phyloP scores from a whole-genome alignment of 371 early-diverging fungal species.

The Mucor plumbeus region DNA sequence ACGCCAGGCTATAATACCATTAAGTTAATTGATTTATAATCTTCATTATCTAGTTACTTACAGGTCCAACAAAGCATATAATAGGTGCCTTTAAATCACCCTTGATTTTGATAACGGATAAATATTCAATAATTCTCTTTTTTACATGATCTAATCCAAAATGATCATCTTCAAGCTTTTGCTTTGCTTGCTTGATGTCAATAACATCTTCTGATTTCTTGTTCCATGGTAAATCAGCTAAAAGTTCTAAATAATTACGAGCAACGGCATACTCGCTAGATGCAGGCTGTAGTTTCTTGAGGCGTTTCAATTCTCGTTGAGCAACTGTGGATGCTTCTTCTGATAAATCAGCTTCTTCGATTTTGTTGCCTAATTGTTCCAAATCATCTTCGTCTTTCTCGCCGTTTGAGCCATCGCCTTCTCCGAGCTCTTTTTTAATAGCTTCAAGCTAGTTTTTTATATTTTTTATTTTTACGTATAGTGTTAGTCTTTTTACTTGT shows the following conservation, averaged over 20 bases:
- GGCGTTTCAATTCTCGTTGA: conserved; percentile 72
- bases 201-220: conserved; percentile 63
- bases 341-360: conserved; percentile 70
- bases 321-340: conserved; percentile 70
- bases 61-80: conserved; percentile 79
- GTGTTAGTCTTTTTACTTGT: no score
- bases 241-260: conserved; percentile 77
- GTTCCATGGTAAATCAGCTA: conserved; percentile 83
- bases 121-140: conserved; percentile 80
- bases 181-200: conserved; percentile 69
- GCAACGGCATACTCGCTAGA: conserved; percentile 84
- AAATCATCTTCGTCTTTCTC: conserved; percentile 68
- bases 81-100: conserved; percentile 85
- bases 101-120: conserved; percentile 82
- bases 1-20: conserved; percentile 63
- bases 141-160: conserved; percentile 86
- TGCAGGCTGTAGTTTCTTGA: conserved; percentile 75
- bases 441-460: conserved; percentile 69
- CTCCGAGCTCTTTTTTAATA: conserved; percentile 82
- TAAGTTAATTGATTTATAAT: conserved; percentile 10
- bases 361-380: conserved; percentile 56
- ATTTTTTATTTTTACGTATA: no score
- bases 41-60: conserved; percentile 20
- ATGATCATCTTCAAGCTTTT: conserved; percentile 81
- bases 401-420: conserved; percentile 34